A percentile compares a stretch with the other conserved stretches of the same genome.
Conservation (phyloP, 2,329 filamentous ascomycete genomes). For the Penicillium expansum region DNA sequence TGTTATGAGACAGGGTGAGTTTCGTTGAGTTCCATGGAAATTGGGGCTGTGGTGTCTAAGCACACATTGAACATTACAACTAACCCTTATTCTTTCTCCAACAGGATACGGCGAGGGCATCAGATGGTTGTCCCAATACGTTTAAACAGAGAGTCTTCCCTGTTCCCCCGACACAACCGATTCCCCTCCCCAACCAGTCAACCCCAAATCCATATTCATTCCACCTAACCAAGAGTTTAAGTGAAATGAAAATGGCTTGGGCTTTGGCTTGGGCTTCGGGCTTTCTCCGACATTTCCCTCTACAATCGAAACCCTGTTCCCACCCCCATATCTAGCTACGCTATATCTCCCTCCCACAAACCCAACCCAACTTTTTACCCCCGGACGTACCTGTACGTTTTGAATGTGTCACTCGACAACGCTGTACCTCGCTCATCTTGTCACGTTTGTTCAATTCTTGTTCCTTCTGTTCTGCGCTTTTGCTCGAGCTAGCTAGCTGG, state of each 20-base stretch:
- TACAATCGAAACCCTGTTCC: not conserved
- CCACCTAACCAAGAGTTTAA: not conserved
- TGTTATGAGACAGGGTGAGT: slow-evolving; percentile 87
- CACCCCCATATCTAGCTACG: not conserved
- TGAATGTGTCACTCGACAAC: slow-evolving; percentile 3
- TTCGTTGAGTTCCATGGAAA: not conserved
- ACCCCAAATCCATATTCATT: not conserved
- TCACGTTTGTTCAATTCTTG: slow-evolving; percentile 1
- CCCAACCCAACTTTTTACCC: not conserved
- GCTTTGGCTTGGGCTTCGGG: not conserved
- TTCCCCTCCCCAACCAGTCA: not conserved
- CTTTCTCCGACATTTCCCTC: not conserved
- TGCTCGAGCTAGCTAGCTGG: slow-evolving; percentile 7
- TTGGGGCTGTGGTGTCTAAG: not conserved
- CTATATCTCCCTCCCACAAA: not conserved
- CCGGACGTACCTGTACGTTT: slow-evolving; percentile 1
- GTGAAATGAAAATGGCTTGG: not conserved
- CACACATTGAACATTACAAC: not conserved
- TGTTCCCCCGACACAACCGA: not conserved
- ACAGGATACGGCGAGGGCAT: slow-evolving; percentile 82
- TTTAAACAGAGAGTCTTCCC: slow-evolving; percentile 53
- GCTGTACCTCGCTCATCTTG: slow-evolving; percentile 1
- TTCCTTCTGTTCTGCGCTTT: slow-evolving; percentile 1
- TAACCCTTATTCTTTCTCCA: not conserved
- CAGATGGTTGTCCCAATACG: slow-evolving; percentile 89